Conservation (phyloP, 768 basidiomycete genomes). For the Cystobasidium tubakii region DNA sequence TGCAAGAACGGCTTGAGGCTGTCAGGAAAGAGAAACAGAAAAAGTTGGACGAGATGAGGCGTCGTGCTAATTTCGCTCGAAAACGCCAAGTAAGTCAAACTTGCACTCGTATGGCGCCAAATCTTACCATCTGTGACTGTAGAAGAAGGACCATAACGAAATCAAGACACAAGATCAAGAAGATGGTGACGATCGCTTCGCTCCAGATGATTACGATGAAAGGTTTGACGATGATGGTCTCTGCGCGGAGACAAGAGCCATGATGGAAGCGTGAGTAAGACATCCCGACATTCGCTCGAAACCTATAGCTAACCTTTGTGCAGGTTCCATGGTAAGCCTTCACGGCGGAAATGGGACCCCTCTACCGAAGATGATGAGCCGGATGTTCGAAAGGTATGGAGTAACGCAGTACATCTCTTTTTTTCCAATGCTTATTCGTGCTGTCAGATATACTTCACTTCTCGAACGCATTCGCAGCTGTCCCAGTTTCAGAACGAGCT, state of each 20-base stretch:
- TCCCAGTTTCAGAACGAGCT: conserved; percentile 84
- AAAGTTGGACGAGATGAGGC: conserved; percentile 17
- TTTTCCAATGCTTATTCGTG: background rate
- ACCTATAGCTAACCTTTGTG: too few relatives aligned
- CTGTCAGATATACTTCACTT: conserved; percentile 73
- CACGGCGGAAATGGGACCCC: background rate
- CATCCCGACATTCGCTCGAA: too few relatives aligned
- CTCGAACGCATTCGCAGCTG: conserved; percentile 91
- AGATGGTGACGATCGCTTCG: conserved; percentile 26
- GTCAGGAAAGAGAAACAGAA: conserved; percentile 13
- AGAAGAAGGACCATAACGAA: too few relatives aligned
- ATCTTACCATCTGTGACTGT: too few relatives aligned
- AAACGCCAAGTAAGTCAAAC: conserved; percentile 17
- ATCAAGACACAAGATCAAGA: background rate
- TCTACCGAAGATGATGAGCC: conserved; percentile 23
- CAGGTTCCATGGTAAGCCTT: background rate
- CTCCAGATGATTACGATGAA: conserved; percentile 20
- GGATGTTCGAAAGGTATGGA: conserved; percentile 23
- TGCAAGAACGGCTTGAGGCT: conserved; percentile 7
- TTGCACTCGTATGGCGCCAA: too few relatives aligned
- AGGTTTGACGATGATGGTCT: conserved; percentile 10
- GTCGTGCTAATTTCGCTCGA: conserved; percentile 9
- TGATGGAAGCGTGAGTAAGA: conserved; percentile 23
- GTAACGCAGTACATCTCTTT: background rate
- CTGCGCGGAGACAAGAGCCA: conserved; percentile 1